A percentile compares a stretch with the other conserved stretches of the same genome.
These are phyloP conservation scores for Kwoniella heveanensis DNA, from an alignment of 768 basidiomycete genomes.

Conservation along the genomic window DNA sequence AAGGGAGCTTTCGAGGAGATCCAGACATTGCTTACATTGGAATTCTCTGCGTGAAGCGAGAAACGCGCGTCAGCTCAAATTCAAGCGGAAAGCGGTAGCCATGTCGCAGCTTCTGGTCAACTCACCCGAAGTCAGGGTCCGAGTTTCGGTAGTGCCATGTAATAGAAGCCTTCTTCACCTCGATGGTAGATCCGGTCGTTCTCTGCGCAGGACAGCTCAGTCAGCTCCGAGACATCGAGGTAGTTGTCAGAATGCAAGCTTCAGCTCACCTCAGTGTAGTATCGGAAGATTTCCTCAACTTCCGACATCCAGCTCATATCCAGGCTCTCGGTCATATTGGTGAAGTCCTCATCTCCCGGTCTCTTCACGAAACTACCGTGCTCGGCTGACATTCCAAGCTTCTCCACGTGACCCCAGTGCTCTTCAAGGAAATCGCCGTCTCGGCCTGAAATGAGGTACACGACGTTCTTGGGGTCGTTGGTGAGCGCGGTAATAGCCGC, in stretches of 20 bases:
- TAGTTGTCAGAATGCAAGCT: neutral
- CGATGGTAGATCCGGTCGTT: conserved; percentile 93
- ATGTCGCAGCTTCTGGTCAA: conserved; percentile 29
- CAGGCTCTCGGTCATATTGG: conserved; percentile 82
- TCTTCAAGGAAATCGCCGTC: conserved; percentile 89
- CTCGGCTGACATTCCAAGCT: conserved; percentile 90
- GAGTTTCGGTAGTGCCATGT: conserved; percentile 95
- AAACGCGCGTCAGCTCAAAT: conserved; percentile 6
- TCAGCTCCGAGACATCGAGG: too few species aligned
- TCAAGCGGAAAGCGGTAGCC: neutral
- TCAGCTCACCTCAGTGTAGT: conserved; percentile 80
- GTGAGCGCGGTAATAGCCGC: conserved; percentile 71
- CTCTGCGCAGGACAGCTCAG: too few species aligned
- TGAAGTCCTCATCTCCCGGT: conserved; percentile 71
- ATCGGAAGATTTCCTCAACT: conserved; percentile 91
- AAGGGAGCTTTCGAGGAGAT: conserved; percentile 90
- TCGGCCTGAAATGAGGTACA: conserved; percentile 96
- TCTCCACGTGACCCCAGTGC: conserved; percentile 80
- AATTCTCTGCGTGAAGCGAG: conserved; percentile 66
- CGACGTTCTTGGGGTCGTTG: conserved; percentile 81
- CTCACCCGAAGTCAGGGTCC: conserved; percentile 95
- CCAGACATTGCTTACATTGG: conserved; percentile 96
- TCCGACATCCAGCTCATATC: conserved; percentile 99
- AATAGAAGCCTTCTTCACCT: conserved; percentile 94
- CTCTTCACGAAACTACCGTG: conserved; percentile 89